phyloP scores from a whole-genome alignment of 2,329 filamentous ascomycete species.

The Trichophyton schoenleinii region DNA sequence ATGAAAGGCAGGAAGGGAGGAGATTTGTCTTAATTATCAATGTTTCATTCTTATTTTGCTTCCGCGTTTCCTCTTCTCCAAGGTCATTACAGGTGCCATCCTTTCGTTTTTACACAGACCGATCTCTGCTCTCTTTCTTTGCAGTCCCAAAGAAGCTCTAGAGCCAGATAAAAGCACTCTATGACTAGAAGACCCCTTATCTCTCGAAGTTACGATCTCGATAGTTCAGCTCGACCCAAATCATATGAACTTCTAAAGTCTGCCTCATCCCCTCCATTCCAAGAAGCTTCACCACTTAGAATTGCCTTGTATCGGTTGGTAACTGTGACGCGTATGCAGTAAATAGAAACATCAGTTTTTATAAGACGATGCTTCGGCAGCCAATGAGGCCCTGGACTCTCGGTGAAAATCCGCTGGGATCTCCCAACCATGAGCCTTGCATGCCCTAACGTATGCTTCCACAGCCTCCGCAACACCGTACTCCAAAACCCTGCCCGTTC shows the following conservation, averaged over 20 bases:
- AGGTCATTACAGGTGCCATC: neutral
- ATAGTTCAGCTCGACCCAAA: neutral
- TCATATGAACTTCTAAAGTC: no score
- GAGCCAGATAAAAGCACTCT: neutral
- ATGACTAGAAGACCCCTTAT: neutral
- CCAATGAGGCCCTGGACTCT: neutral
- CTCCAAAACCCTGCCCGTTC: conserved; percentile 24
- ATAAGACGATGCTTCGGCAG: neutral
- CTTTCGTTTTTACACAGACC: no score
- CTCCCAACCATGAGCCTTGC: conserved; percentile 57
- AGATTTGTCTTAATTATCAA: neutral
- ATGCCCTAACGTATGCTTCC: conserved; percentile 59
- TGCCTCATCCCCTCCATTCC: neutral
- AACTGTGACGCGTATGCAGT: no score
- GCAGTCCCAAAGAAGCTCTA: neutral
- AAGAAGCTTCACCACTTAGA: neutral
- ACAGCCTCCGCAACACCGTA: conserved; percentile 62
- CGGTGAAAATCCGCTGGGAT: conserved; percentile 51
- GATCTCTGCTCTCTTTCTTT: neutral
- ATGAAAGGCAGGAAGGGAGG: conserved; percentile 1
- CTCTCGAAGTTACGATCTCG: neutral
- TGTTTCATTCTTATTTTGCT: no score
- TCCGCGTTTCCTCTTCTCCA: neutral
- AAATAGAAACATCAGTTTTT: neutral
- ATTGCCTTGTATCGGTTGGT: no score